phyloP scores from a whole-genome alignment of 2,329 filamentous ascomycete genomes.

The Xylaria sp. region DNA sequence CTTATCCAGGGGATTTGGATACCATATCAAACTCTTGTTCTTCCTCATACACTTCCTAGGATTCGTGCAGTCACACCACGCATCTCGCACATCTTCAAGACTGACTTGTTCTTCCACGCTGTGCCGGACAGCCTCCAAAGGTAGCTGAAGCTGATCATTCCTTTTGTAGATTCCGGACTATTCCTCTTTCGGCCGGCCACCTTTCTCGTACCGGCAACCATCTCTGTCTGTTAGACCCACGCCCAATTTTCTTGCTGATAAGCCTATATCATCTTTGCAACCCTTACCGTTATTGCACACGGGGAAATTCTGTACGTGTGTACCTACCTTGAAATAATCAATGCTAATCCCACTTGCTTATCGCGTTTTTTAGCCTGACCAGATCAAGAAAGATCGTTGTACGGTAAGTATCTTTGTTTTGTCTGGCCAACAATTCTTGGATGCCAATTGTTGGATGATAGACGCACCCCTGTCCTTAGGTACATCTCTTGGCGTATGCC shows the following conservation, averaged over 20 bases:
- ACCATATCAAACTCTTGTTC: background rate
- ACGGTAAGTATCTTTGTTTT: constrained; percentile 12
- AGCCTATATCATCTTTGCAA: background rate
- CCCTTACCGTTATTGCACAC: background rate
- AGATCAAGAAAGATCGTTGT: background rate
- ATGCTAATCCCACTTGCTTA: background rate
- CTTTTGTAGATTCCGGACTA: constrained; percentile 34
- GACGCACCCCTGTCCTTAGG: constrained; percentile 3
- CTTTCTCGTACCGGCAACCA: background rate
- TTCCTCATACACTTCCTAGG: background rate
- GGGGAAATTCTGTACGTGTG: background rate
- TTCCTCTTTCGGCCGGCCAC: constrained; percentile 30
- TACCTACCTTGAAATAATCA: background rate
- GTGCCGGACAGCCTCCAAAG: constrained; percentile 7
- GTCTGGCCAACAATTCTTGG: background rate
- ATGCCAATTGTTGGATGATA: constrained; percentile 10
- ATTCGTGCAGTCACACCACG: background rate
- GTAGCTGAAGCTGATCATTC: constrained; percentile 29
- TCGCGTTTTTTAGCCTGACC: background rate
- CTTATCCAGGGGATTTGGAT: background rate
- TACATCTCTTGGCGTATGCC: constrained; percentile 11
- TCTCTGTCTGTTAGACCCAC: constrained; percentile 28
- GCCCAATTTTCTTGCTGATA: constrained; percentile 2
- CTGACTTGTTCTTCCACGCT: background rate
- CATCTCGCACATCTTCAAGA: background rate